Base-by-base conservation (phyloP, 1,284 basidiomycete species). In the Puccinia coronata region DNA sequence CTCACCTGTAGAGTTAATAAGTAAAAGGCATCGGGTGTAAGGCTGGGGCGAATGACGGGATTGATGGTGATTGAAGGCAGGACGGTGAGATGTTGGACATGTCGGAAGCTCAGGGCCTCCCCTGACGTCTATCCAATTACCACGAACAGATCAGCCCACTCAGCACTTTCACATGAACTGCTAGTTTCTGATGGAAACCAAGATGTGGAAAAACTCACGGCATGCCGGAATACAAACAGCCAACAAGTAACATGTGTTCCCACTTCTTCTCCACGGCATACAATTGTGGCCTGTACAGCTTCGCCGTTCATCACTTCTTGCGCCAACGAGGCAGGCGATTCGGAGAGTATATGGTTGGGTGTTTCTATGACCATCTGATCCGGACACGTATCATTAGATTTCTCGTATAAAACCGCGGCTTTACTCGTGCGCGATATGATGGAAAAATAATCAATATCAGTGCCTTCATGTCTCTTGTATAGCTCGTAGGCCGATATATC, bases 71-170 rank as follows among this genome's bases (percentile, higher is more conserved):
- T 85, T 5, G 91, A 86, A 23, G 90, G 88, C 39, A 87, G 86
- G 31, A 93, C 90, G 82, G 91, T 89, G 83, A 90, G 91, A 53
- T 86, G 84, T 72, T 89, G 89, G n/a, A 88, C 88, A 18, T 91
- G 87, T 53, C 89, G 88, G 2, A 89, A 87, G 71, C 89, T 90
- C 81, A 90, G 88, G 85, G 92, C 92, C 25, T 87, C 84, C 88
- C 87, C 73, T 86, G 39, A 71, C 28, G 53, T 43, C 49, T 74
- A 11, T 34, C 6, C 51, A 39, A n/a, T n/a, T n/a, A 12, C 18
- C n/a, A 36, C 20, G 31, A 14, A 41, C 3, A 9, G 11, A 41
- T 43, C 20, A 34, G 51, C 16, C n/a, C n/a, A n/a, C n/a, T n/a
- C 23, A 28, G 28, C 28, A 18, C 8, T 43, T 16, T 12, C 41